phyloP scores from a whole-genome alignment of 2,329 filamentous ascomycete species.

The Colletotrichum tropicicola region DNA sequence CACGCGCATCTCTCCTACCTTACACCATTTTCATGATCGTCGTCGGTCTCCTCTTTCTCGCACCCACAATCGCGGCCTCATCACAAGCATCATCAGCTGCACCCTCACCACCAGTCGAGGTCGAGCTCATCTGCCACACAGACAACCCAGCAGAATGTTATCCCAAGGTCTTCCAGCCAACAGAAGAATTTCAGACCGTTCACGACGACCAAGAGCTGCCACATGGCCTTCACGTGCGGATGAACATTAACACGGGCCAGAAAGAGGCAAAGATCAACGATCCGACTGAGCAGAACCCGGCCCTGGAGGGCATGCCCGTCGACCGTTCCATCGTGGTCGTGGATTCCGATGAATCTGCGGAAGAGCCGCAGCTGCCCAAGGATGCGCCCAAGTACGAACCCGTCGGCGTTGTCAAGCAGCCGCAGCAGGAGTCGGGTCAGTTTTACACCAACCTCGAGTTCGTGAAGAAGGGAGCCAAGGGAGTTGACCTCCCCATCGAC shows the following conservation, averaged over 20 bases:
- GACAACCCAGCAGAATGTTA: slow-evolving; percentile 70
- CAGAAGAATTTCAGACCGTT: slow-evolving; percentile 70
- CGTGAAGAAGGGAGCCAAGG: slow-evolving; percentile 33
- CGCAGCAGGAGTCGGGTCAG: slow-evolving; percentile 43
- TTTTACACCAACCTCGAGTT: slow-evolving; percentile 32
- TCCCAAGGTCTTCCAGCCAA: slow-evolving; percentile 69
- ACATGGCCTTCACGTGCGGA: slow-evolving; percentile 70
- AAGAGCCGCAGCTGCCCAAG: slow-evolving; percentile 48
- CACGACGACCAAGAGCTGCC: slow-evolving; percentile 73
- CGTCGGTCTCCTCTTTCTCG: slow-evolving; percentile 20
- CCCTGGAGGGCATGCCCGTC: slow-evolving; percentile 59
- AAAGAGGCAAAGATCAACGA: slow-evolving; percentile 75
- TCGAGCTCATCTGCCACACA: slow-evolving; percentile 73
- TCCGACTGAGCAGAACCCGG: slow-evolving; percentile 58
- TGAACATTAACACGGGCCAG: slow-evolving; percentile 70
- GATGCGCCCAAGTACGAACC: slow-evolving; percentile 66
- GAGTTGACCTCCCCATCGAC: slow-evolving; percentile 48
- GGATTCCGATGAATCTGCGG: slow-evolving; percentile 51
- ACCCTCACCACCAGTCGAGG: slow-evolving; percentile 45
- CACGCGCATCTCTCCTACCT: not conserved
- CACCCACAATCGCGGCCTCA: slow-evolving; percentile 9
- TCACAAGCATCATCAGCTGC: slow-evolving; percentile 7
- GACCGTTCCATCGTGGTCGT: slow-evolving; percentile 64
- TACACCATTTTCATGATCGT: slow-evolving; percentile 16
- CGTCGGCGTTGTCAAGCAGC: slow-evolving; percentile 65